Evolutionary conservation across 2,329 filamentous ascomycete species (phyloP).

Genomic region (Fusarium austroafricanum): DNA sequence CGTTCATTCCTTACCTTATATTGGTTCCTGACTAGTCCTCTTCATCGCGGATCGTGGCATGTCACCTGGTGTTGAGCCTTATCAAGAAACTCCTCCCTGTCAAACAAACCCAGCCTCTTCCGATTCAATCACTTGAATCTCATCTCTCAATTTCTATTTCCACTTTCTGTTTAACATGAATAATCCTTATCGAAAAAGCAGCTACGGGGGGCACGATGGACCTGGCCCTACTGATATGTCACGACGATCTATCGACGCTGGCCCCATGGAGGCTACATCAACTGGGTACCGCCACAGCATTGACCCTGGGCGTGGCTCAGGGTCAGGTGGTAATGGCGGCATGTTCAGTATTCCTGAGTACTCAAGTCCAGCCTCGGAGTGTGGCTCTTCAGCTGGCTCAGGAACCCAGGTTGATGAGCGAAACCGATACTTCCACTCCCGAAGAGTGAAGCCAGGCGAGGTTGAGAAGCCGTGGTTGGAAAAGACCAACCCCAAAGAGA

Average conservation of each 20-base stretch:
- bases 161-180: constrained; percentile 13
- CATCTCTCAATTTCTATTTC: neutral
- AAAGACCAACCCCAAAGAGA: constrained; percentile 81
- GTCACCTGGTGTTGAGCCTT: constrained; percentile 21
- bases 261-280: constrained; percentile 16
- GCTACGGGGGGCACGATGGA: constrained; percentile 17
- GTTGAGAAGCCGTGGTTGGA: constrained; percentile 81
- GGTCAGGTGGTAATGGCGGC: constrained; percentile 29
- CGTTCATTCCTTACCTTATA: constrained; percentile 15
- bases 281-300: constrained; percentile 30
- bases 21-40: constrained; percentile 15
- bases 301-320: constrained; percentile 13
- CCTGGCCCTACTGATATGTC: constrained; percentile 15
- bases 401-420: constrained; percentile 52
- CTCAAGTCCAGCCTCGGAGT: constrained; percentile 50
- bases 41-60: neutral
- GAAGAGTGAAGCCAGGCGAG: constrained; percentile 77
- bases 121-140: neutral
- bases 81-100: constrained; percentile 3
- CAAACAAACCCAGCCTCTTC: constrained; percentile 13
- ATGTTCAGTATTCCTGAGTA: constrained; percentile 41
- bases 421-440: constrained; percentile 77
- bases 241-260: constrained; percentile 27
- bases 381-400: constrained; percentile 57
- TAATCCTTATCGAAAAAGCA: constrained; percentile 25